Evolutionary conservation across 1,284 basidiomycete species (phyloP).

Genomic region (Cutaneotrichosporon cavernicola): DNA sequence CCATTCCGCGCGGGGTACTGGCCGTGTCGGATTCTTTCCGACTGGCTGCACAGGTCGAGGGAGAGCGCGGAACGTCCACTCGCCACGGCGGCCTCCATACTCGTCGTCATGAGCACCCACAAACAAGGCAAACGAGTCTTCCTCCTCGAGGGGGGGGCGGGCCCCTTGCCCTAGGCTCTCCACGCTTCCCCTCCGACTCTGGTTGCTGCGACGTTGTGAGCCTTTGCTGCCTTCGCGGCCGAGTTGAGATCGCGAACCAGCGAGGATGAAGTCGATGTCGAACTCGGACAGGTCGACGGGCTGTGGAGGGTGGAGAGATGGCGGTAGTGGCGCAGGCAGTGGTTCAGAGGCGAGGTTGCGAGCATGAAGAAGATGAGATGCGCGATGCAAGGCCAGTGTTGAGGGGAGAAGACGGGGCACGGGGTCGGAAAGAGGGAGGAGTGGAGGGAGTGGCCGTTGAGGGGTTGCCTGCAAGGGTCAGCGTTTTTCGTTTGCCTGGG

Average conservation of each 20-base stretch:
- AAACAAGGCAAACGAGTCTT: conserved; percentile 55
- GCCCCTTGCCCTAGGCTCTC: background rate
- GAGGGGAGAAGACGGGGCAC: conserved; percentile 51
- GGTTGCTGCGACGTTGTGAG: conserved; percentile 1
- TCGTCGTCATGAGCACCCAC: conserved; percentile 55
- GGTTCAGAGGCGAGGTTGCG: conserved; percentile 50
- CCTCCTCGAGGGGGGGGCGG: conserved; percentile 39
- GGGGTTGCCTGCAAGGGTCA: conserved; percentile 16
- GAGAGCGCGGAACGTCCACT: conserved; percentile 53
- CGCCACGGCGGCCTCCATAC: conserved; percentile 53
- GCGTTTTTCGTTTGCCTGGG: background rate
- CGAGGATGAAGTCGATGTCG: conserved; percentile 55
- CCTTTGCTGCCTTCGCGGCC: conserved; percentile 25
- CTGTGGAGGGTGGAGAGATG: conserved; percentile 51
- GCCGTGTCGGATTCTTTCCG: conserved; percentile 23
- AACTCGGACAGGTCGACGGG: conserved; percentile 54
- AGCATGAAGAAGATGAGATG: conserved; percentile 48
- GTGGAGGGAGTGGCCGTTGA: conserved; percentile 47
- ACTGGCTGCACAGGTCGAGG: conserved; percentile 4
- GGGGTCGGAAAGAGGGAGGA: conserved; percentile 52
- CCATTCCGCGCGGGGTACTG: conserved; percentile 42
- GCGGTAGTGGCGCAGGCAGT: conserved; percentile 50
- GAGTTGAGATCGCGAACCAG: conserved; percentile 46
- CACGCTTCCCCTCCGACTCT: conserved; percentile 16
- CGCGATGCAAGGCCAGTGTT: conserved; percentile 51